Evolutionary conservation across 2,329 filamentous ascomycete species (phyloP).

Genomic region (Aspergillus carbonarius): DNA sequence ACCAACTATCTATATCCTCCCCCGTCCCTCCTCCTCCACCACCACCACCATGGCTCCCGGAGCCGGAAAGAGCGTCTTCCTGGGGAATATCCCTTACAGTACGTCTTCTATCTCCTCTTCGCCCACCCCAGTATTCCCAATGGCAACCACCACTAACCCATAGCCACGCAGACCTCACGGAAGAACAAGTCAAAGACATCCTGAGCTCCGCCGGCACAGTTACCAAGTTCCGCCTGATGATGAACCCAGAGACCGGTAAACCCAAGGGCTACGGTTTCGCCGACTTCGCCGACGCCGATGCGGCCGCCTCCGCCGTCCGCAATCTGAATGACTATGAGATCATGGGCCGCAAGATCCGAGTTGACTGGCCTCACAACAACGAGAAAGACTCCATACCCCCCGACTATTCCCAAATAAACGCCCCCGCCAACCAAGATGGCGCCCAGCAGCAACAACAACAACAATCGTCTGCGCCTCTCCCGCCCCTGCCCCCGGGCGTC

Average conservation of each 20-base stretch:
- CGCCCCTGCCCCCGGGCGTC: conserved; percentile 78
- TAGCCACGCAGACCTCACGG: conserved; percentile 71
- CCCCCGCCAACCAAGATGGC: not conserved
- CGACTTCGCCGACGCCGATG: conserved; percentile 89
- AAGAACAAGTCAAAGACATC: conserved; percentile 93
- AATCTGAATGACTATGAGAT: conserved; percentile 95
- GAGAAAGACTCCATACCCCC: conserved; percentile 64
- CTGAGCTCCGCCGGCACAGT: conserved; percentile 89
- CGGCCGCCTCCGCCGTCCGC: conserved; percentile 87
- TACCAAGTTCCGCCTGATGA: conserved; percentile 86
- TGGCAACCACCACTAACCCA: not conserved
- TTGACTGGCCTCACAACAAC: conserved; percentile 95
- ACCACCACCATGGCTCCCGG: conserved; percentile 42
- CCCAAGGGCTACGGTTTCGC: conserved; percentile 97
- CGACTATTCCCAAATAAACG: conserved; percentile 40
- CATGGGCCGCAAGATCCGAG: conserved; percentile 88
- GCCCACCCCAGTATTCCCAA: conserved; percentile 17
- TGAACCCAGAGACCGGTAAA: conserved; percentile 90
- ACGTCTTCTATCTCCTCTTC: conserved; percentile 56
- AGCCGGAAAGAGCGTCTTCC: conserved; percentile 47
- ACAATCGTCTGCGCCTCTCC: conserved; percentile 58
- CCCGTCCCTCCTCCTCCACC: not conserved
- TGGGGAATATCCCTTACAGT: conserved; percentile 65
- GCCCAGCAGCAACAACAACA: not conserved
- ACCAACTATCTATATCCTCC: not conserved